Evolutionary conservation across 192 early-diverging fungal species (phyloP).

Genomic region (Chytriomyces sp.): DNA sequence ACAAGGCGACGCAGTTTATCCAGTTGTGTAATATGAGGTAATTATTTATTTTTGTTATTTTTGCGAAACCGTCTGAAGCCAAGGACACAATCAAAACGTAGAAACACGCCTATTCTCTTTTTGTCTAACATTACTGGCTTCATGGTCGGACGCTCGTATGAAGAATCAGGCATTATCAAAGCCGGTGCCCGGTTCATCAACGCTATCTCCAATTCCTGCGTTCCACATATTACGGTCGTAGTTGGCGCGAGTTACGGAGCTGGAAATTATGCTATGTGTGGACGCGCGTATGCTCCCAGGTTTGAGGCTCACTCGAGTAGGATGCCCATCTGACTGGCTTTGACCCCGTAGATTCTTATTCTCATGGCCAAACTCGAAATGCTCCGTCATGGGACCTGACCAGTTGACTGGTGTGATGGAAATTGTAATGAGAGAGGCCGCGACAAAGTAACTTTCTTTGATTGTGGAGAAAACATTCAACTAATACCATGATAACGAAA

Average conservation of each 20-base stretch:
- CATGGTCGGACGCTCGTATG: conserved; percentile 69
- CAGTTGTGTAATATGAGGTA: conserved; percentile 63
- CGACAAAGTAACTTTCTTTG: conserved; percentile 43
- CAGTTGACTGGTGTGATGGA: conserved; percentile 71
- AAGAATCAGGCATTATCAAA: conserved; percentile 73
- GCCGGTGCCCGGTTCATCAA: conserved; percentile 70
- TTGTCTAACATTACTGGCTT: conserved; percentile 73
- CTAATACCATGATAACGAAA: not conserved
- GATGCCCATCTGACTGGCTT: conserved; percentile 4
- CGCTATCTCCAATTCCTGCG: conserved; percentile 61
- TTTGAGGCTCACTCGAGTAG: not conserved
- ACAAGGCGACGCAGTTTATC: conserved; percentile 73
- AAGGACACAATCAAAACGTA: not conserved
- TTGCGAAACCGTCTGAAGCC: not conserved
- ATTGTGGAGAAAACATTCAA: not conserved
- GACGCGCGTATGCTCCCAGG: conserved; percentile 66
- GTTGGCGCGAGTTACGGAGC: conserved; percentile 72
- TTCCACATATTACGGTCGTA: conserved; percentile 48
- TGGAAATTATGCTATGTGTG: conserved; percentile 72
- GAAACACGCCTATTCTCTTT: conserved; percentile 62
- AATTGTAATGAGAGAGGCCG: conserved; percentile 65
- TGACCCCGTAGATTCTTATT: conserved; percentile 55
- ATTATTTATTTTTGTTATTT: not conserved
- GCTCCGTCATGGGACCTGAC: conserved; percentile 72
- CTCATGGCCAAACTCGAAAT: conserved; percentile 69